Conservation (phyloP, 2,329 filamentous ascomycete genomes). For the Trichophyton verrucosum region DNA sequence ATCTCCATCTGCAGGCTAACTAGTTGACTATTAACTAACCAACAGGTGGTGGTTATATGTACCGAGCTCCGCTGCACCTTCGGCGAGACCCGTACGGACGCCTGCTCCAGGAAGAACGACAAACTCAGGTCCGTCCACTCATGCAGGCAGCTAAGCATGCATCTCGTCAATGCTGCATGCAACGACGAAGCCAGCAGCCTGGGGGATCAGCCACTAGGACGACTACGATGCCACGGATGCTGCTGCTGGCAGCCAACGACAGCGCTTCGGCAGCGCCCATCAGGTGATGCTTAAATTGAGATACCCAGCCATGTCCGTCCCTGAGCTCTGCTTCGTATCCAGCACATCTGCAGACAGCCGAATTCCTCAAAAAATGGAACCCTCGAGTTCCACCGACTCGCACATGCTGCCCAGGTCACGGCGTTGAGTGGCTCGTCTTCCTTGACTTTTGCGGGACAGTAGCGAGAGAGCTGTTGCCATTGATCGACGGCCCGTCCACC, state of each 20-base stretch:
- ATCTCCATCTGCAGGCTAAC: too few relatives aligned
- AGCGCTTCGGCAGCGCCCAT: not conserved
- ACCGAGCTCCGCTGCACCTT: not conserved
- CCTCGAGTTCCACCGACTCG: not conserved
- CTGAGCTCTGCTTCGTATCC: not conserved
- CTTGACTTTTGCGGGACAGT: not conserved
- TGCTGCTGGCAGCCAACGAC: not conserved
- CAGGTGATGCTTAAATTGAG: not conserved
- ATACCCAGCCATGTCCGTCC: not conserved
- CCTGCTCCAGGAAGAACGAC: not conserved
- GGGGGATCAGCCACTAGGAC: conserved; percentile 2
- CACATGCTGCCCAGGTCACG: not conserved
- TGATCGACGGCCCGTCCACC: not conserved
- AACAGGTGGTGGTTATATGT: not conserved
- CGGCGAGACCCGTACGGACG: not conserved
- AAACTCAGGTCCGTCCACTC: not conserved
- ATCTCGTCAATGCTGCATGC: too few relatives aligned
- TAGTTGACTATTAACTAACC: too few relatives aligned
- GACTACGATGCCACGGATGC: not conserved
- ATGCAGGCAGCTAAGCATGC: too few relatives aligned
- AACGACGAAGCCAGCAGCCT: not conserved
- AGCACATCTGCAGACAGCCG: not conserved
- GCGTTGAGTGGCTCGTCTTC: not conserved
- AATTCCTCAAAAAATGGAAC: not conserved
- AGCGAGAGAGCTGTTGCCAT: not conserved